A percentile compares a stretch with the other conserved stretches of the same genome.
phyloP scores from a whole-genome alignment of 2,329 filamentous ascomycete species.

The Botryotinia globosa region DNA sequence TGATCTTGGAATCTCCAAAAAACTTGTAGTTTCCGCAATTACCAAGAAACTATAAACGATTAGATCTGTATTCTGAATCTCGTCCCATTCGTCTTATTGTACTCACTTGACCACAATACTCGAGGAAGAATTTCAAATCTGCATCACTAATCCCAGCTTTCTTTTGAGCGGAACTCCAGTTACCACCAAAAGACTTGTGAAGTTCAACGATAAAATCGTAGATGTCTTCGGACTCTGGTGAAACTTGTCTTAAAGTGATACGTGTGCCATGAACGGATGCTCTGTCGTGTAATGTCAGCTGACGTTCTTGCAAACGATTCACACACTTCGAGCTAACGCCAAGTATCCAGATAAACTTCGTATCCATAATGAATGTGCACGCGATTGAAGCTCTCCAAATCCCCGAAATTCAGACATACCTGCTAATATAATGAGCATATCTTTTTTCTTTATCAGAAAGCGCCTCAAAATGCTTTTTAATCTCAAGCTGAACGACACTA shows the following conservation, averaged over 20 bases:
- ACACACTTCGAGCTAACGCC: background rate
- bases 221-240: slow-evolving; percentile 76
- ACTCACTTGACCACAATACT: slow-evolving; percentile 60
- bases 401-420: slow-evolving; percentile 46
- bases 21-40: slow-evolving; percentile 83
- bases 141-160: slow-evolving; percentile 63
- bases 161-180: slow-evolving; percentile 66
- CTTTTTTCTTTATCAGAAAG: slow-evolving; percentile 74
- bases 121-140: slow-evolving; percentile 66
- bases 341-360: background rate
- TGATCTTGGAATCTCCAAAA: slow-evolving; percentile 81
- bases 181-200: slow-evolving; percentile 62
- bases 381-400: background rate
- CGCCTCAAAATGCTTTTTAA: slow-evolving; percentile 88
- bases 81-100: background rate
- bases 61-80: background rate
- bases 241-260: slow-evolving; percentile 77
- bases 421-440: slow-evolving; percentile 88
- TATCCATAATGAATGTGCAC: background rate
- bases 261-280: slow-evolving; percentile 74
- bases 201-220: slow-evolving; percentile 77
- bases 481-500: slow-evolving; percentile 80
- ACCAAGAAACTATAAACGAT: slow-evolving; percentile 60
- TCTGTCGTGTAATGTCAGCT: slow-evolving; percentile 43
- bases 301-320: slow-evolving; percentile 18